Percentiles rank a stretch among this genome's conserved stretches.
Conservation (phyloP, 2,329 filamentous ascomycete genomes). For the Colletotrichum cuscutae region DNA sequence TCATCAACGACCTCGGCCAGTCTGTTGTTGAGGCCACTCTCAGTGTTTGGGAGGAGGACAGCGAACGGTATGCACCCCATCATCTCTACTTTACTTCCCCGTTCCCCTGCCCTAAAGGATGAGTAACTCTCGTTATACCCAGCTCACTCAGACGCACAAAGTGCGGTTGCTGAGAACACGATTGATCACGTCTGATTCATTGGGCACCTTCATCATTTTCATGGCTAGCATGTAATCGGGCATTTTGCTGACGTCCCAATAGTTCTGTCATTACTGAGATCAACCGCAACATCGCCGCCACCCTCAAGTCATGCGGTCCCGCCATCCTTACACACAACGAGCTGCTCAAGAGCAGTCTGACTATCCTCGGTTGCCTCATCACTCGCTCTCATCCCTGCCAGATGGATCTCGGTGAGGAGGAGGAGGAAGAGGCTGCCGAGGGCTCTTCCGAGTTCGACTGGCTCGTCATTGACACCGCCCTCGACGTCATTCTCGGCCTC, state of each 20-base stretch:
- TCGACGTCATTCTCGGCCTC: constrained; percentile 89
- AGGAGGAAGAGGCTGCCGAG: constrained; percentile 77
- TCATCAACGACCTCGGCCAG: constrained; percentile 86
- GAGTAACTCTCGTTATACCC: constrained; percentile 93
- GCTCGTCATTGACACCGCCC: constrained; percentile 93
- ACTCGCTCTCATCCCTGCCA: constrained; percentile 94
- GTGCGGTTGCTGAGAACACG: constrained; percentile 90
- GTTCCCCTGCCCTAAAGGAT: constrained; percentile 71
- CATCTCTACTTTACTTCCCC: constrained; percentile 23
- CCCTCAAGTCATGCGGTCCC: constrained; percentile 90
- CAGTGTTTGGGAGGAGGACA: constrained; percentile 87
- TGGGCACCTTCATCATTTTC: constrained; percentile 35
- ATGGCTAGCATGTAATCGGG: constrained; percentile 30
- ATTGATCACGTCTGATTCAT: constrained; percentile 53
- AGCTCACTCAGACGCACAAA: constrained; percentile 98
- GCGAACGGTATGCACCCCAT: constrained; percentile 80
- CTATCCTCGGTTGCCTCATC: constrained; percentile 81
- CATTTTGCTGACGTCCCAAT: constrained; percentile 52
- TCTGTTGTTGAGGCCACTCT: constrained; percentile 87
- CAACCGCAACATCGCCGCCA: constrained; percentile 91
- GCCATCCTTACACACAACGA: constrained; percentile 80
- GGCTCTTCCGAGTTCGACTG: constrained; percentile 97
- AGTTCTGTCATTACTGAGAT: constrained; percentile 93
- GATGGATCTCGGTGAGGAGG: constrained; percentile 85
- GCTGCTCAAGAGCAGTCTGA: constrained; percentile 79